Base-by-base conservation (phyloP, 805 yeast species). In the Starmerella stellata region DNA sequence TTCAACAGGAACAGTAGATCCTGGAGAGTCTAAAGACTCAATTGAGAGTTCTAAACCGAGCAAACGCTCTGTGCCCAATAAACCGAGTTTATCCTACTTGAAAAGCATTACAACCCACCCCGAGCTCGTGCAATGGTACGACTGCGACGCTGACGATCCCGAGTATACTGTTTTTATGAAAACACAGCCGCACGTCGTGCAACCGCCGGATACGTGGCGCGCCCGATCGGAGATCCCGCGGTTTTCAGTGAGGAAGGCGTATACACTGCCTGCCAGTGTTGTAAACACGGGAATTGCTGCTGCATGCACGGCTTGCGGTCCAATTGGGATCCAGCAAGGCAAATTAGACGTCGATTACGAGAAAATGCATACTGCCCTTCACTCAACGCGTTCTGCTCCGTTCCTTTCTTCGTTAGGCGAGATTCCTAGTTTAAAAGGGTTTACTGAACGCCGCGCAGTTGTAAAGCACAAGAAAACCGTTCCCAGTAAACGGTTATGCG, bases 171-270 rank as follows among this genome's bases (percentile, higher is more conserved):
- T 79, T 0, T 61, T 66, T 18, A 55, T 87, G 36, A 87, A 85
- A 52, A 60, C 75, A 0, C 58, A 63, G 27, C 74, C 72, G 40
- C 79, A 81, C 46, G 65, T 61, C 1, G 74, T 85, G 1, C 79
- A 73, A 2, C 81, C 87, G 1, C 96, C 96, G 0, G 52, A 59
- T 0, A 90, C 83, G 56, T 87, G 98, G 98, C 72, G 71, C 38
- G 59, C 68, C 14, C 82, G 81, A 51, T 62, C 78, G 38, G 94
- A 79, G 29, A 83, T 75, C 48, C 42, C 42, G 4, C 42, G 41
- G 7, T 44, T 40, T 37, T 21, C 35, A 4, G 61, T 82, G 1
- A 65, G 74, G 1, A 69, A 73, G 44, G 65, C 78, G 37, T 32
- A 32, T 15, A 15, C 15, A 7, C 62, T 87, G 17, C 96, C 96